phyloP scores from a whole-genome alignment of 202 grass and related monocot genomes.

The Tripidium arundinaceum region DNA sequence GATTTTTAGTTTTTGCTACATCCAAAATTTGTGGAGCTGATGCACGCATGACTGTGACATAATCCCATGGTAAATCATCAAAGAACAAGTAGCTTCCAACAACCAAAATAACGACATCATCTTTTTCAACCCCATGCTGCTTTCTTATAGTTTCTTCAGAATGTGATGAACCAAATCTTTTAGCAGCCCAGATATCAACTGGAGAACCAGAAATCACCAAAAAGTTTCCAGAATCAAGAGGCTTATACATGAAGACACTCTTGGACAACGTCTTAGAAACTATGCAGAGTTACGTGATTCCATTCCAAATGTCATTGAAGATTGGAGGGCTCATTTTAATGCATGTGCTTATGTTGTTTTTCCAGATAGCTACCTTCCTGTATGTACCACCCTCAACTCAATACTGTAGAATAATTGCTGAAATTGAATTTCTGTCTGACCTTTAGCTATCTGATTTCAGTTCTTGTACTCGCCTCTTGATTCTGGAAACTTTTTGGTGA shows the following conservation, averaged over 20 bases:
- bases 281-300: constrained; percentile 37
- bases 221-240: constrained; percentile 87
- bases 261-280: constrained; percentile 58
- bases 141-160: constrained; percentile 45
- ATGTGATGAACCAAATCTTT: constrained; percentile 54
- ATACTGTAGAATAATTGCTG: constrained; percentile 26
- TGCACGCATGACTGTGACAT: constrained; percentile 52
- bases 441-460: constrained; percentile 50
- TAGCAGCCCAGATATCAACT: constrained; percentile 56
- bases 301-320: constrained; percentile 58
- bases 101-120: constrained; percentile 73
- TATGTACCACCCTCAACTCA: constrained; percentile 39
- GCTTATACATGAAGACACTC: constrained; percentile 88
- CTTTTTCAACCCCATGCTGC: constrained; percentile 55
- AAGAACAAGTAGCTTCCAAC: constrained; percentile 71
- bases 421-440: constrained; percentile 38
- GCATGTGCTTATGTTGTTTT: constrained; percentile 77
- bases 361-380: constrained; percentile 83
- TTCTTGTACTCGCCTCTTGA: constrained; percentile 72
- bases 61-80: constrained; percentile 88
- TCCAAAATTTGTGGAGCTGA: constrained; percentile 59
- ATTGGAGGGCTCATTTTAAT: constrained; percentile 82
- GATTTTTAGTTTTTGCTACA: constrained; percentile 50
- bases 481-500: constrained; percentile 83
- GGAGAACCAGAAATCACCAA: constrained; percentile 86